Evolutionary conservation across 2,329 filamentous ascomycete genomes (phyloP).

Genomic region (Calonectria leucothoes): DNA sequence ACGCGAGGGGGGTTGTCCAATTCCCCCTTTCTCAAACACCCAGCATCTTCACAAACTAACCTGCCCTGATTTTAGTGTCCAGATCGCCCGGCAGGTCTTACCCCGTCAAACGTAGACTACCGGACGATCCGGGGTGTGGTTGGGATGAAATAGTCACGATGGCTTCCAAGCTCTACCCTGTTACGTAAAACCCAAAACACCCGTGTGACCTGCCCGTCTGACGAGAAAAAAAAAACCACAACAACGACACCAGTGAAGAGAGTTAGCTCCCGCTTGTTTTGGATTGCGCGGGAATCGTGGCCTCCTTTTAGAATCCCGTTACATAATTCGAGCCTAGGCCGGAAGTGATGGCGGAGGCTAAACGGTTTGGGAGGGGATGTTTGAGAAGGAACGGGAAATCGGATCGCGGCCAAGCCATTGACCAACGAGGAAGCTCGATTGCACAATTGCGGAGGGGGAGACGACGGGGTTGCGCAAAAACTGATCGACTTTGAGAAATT

Average conservation of each 20-base stretch:
- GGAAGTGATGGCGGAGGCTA: slow-evolving; percentile 31
- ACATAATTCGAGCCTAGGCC: slow-evolving; percentile 2
- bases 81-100: slow-evolving; percentile 1
- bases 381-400: not conserved
- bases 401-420: slow-evolving; percentile 12
- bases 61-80: not conserved
- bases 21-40: not conserved
- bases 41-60: not conserved
- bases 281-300: not conserved
- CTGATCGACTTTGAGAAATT: not conserved
- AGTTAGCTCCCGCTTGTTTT: not conserved
- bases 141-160: not conserved
- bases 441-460: not conserved
- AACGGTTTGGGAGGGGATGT: not conserved
- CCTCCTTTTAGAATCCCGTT: not conserved
- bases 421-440: slow-evolving; percentile 16
- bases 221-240: not conserved
- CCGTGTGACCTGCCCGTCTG: not conserved
- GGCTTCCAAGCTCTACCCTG: not conserved
- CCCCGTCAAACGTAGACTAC: not conserved
- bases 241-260: not conserved
- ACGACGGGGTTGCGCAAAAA: not conserved
- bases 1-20: not conserved
- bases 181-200: slow-evolving; percentile 4
- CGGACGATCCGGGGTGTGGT: slow-evolving; percentile 2